Evolutionary conservation across 2,329 filamentous ascomycete genomes (phyloP), one percentile per base, ranked within the genome.

Genomic region (Cephalotrichum gorgonifer): DNA sequence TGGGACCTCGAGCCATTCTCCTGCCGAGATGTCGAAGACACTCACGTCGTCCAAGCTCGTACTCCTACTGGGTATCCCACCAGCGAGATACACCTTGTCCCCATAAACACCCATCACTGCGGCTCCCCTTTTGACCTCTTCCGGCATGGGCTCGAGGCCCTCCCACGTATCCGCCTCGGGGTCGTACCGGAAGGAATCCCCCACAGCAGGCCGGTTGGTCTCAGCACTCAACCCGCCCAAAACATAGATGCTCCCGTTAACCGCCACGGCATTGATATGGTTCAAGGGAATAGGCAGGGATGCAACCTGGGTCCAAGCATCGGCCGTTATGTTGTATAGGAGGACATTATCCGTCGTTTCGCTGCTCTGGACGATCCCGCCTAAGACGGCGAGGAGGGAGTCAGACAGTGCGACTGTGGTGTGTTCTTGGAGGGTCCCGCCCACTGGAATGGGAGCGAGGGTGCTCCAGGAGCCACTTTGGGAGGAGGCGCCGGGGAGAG

Each of bases 211-310:
- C 63, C 63, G 67, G 0, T 54, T 52, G 17, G 48, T 53, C 12
- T 57, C 52, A 12, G 54, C 56, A 2, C 54, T 53, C 1, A 70
- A 57, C 0, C 64, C 67, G 6, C 69, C 67, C 2, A 71, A 55
- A 0, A 70, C 44, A 49, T 69, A 70, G 12, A 70, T 57, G 48
- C 64, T 65, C 42, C 60, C 60, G 41, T 62, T 51, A 2, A 65
- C 56, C 0, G 54, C 61, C 6, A 62, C 67, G 20, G 58, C 61
- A 46, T 71, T 71, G 43, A 60, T 56, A 47, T 70, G 66, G 44
- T 67, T 69, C 3, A 65, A 51, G 5, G 55, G 42, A 0, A 58
- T 41, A 0, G 67, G 67, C 0, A 62, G 49, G 4, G 60, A 54
- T 0, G 63, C 54, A 2, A 53, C 58, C 2, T 45, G 43, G 9